Conservation (phyloP, 2,329 filamentous ascomycete species). For the Colletotrichum nymphaeae region DNA sequence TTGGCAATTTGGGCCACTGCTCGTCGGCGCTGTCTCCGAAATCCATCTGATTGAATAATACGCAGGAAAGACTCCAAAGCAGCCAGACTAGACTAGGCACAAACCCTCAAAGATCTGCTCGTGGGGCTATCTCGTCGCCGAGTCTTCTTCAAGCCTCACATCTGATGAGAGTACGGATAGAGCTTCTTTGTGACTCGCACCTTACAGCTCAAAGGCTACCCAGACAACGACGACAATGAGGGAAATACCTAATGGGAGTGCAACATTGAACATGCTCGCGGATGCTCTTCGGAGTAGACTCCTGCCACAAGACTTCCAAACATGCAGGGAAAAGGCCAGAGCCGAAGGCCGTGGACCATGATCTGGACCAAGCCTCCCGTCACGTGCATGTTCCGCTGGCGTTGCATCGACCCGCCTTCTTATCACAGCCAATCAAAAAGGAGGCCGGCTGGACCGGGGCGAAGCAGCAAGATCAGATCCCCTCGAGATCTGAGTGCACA, state of each 20-base stretch:
- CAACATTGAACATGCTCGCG: neutral
- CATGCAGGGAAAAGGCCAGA: neutral
- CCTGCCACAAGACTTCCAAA: neutral
- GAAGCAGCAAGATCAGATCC: neutral
- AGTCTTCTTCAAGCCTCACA: neutral
- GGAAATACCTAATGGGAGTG: neutral
- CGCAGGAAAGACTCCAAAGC: neutral
- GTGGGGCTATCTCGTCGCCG: neutral
- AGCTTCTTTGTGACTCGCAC: neutral
- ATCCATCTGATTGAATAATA: neutral
- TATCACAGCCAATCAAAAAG: neutral
- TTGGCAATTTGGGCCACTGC: neutral
- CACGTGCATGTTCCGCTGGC: neutral
- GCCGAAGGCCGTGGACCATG: neutral
- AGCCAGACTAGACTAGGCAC: no score
- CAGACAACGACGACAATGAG: neutral
- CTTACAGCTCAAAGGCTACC: neutral
- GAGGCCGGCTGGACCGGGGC: neutral
- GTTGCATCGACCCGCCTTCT: neutral
- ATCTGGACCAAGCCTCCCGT: neutral
- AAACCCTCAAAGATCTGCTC: neutral
- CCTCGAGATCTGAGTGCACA: neutral
- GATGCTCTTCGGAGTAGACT: neutral
- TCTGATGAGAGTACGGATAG: neutral
- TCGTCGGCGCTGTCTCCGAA: neutral